phyloP scores from a whole-genome alignment of 768 basidiomycete species.

The Naganishia onofrii region DNA sequence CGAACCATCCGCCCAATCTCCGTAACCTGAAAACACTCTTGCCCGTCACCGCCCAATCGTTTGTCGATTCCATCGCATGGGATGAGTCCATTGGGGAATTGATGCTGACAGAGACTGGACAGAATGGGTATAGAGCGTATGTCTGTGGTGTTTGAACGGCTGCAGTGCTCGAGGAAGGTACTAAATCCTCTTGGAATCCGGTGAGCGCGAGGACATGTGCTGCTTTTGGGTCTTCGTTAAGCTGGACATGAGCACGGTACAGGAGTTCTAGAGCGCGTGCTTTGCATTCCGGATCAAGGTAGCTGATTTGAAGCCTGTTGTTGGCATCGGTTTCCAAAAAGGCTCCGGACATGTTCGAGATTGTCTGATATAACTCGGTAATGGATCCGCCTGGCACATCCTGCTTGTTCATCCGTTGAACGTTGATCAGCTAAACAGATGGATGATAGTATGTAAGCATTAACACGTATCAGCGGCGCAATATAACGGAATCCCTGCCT shows the following conservation, averaged over 20 bases:
- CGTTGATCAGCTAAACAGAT: neutral
- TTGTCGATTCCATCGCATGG: neutral
- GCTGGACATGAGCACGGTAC: neutral
- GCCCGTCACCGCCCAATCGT: constrained; percentile 3
- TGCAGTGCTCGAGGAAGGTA: neutral
- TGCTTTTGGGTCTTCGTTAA: neutral
- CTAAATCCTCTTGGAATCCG: neutral
- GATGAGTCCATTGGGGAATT: neutral
- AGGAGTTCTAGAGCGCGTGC: neutral
- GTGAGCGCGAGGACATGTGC: neutral
- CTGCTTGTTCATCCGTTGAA: neutral
- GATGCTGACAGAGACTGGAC: neutral
- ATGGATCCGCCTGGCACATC: neutral
- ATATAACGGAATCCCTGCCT: neutral
- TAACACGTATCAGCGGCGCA: neutral
- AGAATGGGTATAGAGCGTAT: constrained; percentile 10
- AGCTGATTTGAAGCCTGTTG: neutral
- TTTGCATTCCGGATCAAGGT: neutral
- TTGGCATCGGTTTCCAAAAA: constrained; percentile 3
- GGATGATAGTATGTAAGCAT: no score
- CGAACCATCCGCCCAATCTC: constrained; percentile 2
- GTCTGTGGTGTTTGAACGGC: neutral
- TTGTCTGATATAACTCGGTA: constrained; percentile 12
- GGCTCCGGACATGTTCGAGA: constrained; percentile 17
- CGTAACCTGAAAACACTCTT: constrained; percentile 10